These are phyloP conservation scores for Peterozyma xylosa DNA, from an alignment of 805 yeast species.

Conservation along the genomic window DNA sequence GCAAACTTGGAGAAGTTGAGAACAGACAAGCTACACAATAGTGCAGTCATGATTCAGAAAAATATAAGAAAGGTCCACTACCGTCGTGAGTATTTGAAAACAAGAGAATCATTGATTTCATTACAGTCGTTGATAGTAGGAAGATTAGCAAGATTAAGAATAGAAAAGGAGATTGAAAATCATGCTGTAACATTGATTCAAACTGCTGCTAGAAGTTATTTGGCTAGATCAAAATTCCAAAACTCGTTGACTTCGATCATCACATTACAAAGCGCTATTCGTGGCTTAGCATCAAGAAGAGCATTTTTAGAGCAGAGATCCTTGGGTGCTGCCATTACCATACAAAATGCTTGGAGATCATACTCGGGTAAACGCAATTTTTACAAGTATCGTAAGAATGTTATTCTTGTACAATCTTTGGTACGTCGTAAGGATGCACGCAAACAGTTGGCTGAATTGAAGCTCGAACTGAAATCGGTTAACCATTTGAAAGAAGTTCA, in stretches of 20 bases:
- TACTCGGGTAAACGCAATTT: constrained; percentile 49
- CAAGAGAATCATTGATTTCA: constrained; percentile 42
- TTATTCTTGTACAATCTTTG: constrained; percentile 69
- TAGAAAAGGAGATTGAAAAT: constrained; percentile 46
- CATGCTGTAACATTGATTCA: constrained; percentile 68
- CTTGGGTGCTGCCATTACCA: constrained; percentile 54
- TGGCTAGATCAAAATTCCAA: constrained; percentile 33
- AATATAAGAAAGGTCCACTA: constrained; percentile 58
- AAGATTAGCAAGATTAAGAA: constrained; percentile 42
- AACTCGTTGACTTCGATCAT: constrained; percentile 29
- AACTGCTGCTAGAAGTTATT: constrained; percentile 49
- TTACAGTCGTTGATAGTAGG: constrained; percentile 67
- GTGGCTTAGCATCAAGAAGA: constrained; percentile 49
- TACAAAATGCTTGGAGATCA: constrained; percentile 75
- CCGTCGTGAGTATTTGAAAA: constrained; percentile 53
- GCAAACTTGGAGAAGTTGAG: constrained; percentile 85
- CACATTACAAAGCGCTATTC: constrained; percentile 37
- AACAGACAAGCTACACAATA: constrained; percentile 63
- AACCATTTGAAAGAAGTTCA: constrained; percentile 87
- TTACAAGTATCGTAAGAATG: constrained; percentile 38
- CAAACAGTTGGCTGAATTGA: constrained; percentile 53
- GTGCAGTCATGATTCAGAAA: constrained; percentile 85
- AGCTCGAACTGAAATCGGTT: constrained; percentile 87
- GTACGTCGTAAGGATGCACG: constrained; percentile 72
- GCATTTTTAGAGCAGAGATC: constrained; percentile 41